Conservation (phyloP, 2,329 filamentous ascomycete species). For the Venturia carpophila region DNA sequence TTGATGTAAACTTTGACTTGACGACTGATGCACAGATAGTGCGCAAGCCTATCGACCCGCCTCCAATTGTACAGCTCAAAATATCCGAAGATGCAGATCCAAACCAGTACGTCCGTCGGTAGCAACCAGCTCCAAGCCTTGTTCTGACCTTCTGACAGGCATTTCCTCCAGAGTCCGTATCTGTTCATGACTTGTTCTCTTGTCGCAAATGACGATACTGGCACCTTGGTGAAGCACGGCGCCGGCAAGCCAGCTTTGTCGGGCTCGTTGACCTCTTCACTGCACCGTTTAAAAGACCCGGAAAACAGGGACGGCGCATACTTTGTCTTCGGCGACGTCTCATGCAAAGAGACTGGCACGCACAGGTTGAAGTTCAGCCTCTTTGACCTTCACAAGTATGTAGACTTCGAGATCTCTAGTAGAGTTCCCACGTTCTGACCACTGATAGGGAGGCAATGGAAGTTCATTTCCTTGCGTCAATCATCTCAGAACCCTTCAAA, state of each 20-base stretch:
- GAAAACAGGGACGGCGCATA: conserved; percentile 69
- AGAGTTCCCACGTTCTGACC: not conserved
- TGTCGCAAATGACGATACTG: conserved; percentile 37
- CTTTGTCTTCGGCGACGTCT: conserved; percentile 87
- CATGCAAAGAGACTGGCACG: conserved; percentile 63
- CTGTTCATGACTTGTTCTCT: conserved; percentile 55
- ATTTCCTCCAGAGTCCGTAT: conserved; percentile 57
- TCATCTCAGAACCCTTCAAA: conserved; percentile 13
- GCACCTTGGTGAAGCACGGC: conserved; percentile 36
- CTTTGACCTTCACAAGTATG: conserved; percentile 61
- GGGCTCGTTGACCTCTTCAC: conserved; percentile 69
- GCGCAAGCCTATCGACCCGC: conserved; percentile 81
- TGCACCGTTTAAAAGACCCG: conserved; percentile 73
- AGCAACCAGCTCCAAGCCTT: conserved; percentile 16
- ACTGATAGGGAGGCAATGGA: not conserved
- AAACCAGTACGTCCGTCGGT: conserved; percentile 22
- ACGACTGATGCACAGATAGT: conserved; percentile 40
- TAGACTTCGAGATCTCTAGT: conserved; percentile 19
- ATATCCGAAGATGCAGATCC: conserved; percentile 44
- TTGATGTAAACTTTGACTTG: conserved; percentile 10
- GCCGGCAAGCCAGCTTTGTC: conserved; percentile 48
- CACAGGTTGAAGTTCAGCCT: conserved; percentile 71
- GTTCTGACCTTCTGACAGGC: conserved; percentile 32
- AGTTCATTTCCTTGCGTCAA: not conserved
- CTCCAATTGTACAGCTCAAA: conserved; percentile 69